Percentiles rank a stretch among this genome's conserved stretches.
phyloP scores from a whole-genome alignment of 768 basidiomycete genomes.

The Mycena filopes region DNA sequence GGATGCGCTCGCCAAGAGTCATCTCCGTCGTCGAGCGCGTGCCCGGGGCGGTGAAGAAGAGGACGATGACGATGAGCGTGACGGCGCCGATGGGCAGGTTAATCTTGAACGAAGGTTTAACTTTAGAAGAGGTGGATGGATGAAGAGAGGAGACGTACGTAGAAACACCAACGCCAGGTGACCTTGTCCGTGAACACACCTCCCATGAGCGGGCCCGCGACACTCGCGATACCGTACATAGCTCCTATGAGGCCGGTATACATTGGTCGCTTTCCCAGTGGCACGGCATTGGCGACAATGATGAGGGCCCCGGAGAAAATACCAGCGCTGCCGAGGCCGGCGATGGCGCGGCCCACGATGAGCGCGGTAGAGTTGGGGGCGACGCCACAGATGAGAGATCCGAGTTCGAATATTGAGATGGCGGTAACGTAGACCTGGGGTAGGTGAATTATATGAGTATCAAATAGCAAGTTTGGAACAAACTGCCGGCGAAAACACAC shows the following conservation, averaged over 20 bases:
- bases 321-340: conserved; percentile 57
- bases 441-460: too few species aligned
- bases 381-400: conserved; percentile 54
- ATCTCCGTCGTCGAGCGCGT: neutral
- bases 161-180: conserved; percentile 49
- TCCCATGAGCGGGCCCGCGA: conserved; percentile 43
- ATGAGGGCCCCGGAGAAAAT: conserved; percentile 36
- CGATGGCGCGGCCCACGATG: conserved; percentile 56
- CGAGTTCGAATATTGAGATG: conserved; percentile 54
- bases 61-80: conserved; percentile 26
- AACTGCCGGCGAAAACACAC: neutral
- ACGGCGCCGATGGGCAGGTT: conserved; percentile 37
- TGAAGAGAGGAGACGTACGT: too few species aligned
- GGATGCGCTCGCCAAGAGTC: conserved; percentile 10
- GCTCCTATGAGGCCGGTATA: conserved; percentile 54
- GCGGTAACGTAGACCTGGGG: conserved; percentile 28
- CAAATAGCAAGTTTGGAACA: too few species aligned
- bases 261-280: conserved; percentile 41
- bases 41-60: conserved; percentile 33
- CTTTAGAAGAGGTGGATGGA: neutral
- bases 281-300: conserved; percentile 41
- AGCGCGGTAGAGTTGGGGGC: conserved; percentile 41
- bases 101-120: conserved; percentile 44
- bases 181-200: conserved; percentile 44
- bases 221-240: conserved; percentile 34